Conservation (phyloP, 768 basidiomycete genomes). For the Lactarius sp. region DNA sequence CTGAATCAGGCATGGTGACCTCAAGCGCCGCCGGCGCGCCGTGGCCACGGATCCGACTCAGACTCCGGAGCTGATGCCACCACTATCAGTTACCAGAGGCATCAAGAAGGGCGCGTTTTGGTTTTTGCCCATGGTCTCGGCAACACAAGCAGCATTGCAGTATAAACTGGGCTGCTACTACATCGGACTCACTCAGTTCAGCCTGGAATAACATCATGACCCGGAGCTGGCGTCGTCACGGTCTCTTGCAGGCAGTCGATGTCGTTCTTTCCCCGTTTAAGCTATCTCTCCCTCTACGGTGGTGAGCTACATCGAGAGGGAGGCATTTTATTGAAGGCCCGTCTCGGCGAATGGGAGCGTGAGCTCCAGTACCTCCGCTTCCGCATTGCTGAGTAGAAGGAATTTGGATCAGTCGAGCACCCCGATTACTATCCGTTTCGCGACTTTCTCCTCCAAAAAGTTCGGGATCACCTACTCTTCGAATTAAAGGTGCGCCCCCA, state of each 20-base stretch:
- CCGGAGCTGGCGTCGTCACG: background rate
- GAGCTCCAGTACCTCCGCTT: constrained; percentile 25
- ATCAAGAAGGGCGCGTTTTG: background rate
- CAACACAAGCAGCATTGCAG: background rate
- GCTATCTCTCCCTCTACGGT: constrained; percentile 14
- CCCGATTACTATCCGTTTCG: constrained; percentile 22
- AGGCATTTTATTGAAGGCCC: constrained; percentile 16
- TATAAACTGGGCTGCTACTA: background rate
- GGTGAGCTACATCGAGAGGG: constrained; percentile 23
- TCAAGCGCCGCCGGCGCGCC: too few relatives aligned
- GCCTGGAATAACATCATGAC: constrained; percentile 1
- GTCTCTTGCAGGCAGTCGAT: background rate
- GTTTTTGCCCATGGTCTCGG: background rate
- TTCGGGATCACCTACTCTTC: constrained; percentile 19
- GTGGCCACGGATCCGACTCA: too few relatives aligned
- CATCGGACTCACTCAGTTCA: constrained; percentile 10
- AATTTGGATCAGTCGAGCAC: constrained; percentile 20
- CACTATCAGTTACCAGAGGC: too few relatives aligned
- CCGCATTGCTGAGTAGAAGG: constrained; percentile 25
- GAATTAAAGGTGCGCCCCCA: constrained; percentile 22
- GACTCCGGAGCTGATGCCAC: too few relatives aligned
- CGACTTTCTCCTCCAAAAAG: constrained; percentile 17
- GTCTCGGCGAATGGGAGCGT: constrained; percentile 25
- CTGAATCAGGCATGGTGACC: too few relatives aligned
- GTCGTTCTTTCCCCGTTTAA: constrained; percentile 13